Percentiles rank a stretch among this genome's conserved stretches.
Evolutionary conservation across 768 basidiomycete genomes (phyloP).

Genomic region (Termitomyces sp.): DNA sequence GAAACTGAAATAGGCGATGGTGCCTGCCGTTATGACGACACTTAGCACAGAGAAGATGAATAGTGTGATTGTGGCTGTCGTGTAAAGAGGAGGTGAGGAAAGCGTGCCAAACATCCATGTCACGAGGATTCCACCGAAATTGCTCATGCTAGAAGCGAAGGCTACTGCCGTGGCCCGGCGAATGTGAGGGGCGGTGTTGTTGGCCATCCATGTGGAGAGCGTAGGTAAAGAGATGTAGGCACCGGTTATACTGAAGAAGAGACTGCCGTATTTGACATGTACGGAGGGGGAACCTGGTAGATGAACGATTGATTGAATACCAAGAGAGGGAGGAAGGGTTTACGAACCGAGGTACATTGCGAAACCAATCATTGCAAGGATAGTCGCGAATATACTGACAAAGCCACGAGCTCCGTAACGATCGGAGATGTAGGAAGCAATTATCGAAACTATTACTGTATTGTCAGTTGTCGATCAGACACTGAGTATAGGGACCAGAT

Average conservation of each 20-base stretch:
- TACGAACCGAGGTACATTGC: conserved; percentile 48
- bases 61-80: conserved; percentile 41
- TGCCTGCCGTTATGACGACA: conserved; percentile 31
- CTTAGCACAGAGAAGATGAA: conserved; percentile 38
- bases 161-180: conserved; percentile 59
- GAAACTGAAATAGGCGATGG: conserved; percentile 35
- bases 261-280: conserved; percentile 46
- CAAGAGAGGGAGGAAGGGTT: not conserved
- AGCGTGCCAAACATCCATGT: conserved; percentile 57
- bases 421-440: conserved; percentile 49
- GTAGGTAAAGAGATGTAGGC: conserved; percentile 50
- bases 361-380: conserved; percentile 47
- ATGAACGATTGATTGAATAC: not conserved
- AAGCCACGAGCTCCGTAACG: conserved; percentile 48
- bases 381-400: conserved; percentile 39
- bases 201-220: conserved; percentile 56
- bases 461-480: not conserved
- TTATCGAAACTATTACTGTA: conserved; percentile 27
- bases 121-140: conserved; percentile 56
- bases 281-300: conserved; percentile 33
- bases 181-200: conserved; percentile 55
- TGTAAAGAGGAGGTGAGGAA: conserved; percentile 47
- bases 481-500: conserved; percentile 14
- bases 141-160: conserved; percentile 54
- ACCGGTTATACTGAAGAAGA: conserved; percentile 56